Base-by-base conservation (phyloP, 2,329 filamentous ascomycete genomes). In the Coniochaeta hoffmannii region DNA sequence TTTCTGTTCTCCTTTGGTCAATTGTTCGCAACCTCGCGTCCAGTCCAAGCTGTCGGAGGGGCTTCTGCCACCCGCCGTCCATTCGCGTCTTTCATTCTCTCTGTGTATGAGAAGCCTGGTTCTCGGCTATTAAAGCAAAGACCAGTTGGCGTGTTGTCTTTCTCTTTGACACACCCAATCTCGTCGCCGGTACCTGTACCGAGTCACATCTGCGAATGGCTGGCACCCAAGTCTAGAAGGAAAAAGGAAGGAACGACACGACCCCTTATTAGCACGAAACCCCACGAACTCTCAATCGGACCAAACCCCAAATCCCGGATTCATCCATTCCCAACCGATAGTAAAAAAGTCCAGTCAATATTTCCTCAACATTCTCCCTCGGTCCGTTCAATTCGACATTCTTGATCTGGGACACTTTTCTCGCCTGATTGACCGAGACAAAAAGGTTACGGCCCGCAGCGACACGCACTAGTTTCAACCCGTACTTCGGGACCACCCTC, bases 1-100 rank as follows among this genome's bases (percentile, higher is more conserved):
- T 51, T 51, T 51, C n/a, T n/a, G 7, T 17, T 31, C 12, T 46
- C n/a, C 32, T 19, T 15, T 51, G 49, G 30, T 51, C 49, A 51
- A 24, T 51, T 51, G 49, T 34, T 51, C 49, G 49, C 49, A 34
- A 19, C 22, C 32, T 46, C 41, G 41, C 41, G 41, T 46, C 41
- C 41, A 46, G 12, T 26, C 41, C 41, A 26, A 19, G 15, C 2
- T 32, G 12, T 7, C 14, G 41, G 26, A 46, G 41, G 41, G 41
- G 41, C 41, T 46, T 46, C 22, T 46, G 41, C 41, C 41, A 22
- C 41, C 41, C 41, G 24, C 26, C 41, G 24, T 46, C 41, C 26
- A 28, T 46, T 24, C 26, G 15, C 41, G 36, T 41, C 41, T 15
- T 46, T 28, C 8, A 6, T 46, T 24, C 12, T 19, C 2, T 41